A percentile compares a stretch with the other conserved stretches of the same genome.
These are phyloP conservation scores for Tetracladium setigerum DNA, from an alignment of 495 filamentous ascomycete species.

Conservation along the genomic window DNA sequence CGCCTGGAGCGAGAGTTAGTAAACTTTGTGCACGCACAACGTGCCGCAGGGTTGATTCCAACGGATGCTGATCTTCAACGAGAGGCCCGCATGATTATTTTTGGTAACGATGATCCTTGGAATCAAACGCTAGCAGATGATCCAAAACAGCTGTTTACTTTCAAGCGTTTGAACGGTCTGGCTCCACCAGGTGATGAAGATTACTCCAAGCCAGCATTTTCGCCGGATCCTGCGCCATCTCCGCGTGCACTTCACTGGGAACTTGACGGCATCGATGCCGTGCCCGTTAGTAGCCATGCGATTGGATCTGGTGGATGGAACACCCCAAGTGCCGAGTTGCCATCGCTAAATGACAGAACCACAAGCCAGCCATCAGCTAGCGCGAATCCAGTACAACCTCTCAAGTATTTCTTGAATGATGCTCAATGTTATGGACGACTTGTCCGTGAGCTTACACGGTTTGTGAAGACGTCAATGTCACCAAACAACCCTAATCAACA, in stretches of 20 bases:
- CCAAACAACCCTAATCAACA: constrained; percentile 45
- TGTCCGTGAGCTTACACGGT: constrained; percentile 39
- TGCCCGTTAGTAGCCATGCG: too few species aligned
- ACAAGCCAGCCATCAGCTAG: constrained; percentile 14
- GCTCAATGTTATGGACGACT: constrained; percentile 46
- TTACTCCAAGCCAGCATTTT: constrained; percentile 6
- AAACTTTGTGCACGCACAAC: constrained; percentile 43
- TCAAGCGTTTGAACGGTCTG: constrained; percentile 23
- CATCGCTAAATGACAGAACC: too few species aligned
- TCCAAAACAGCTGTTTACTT: constrained; percentile 45
- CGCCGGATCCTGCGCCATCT: not conserved
- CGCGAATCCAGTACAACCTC: constrained; percentile 20
- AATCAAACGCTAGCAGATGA: constrained; percentile 69
- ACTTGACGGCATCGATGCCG: not conserved
- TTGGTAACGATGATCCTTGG: constrained; percentile 59
- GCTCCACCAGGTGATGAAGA: constrained; percentile 12
- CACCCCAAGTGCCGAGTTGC: too few species aligned
- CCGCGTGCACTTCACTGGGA: constrained; percentile 16
- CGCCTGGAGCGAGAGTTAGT: constrained; percentile 54
- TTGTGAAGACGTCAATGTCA: constrained; percentile 37
- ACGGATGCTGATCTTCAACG: constrained; percentile 55
- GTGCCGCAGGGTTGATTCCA: constrained; percentile 42
- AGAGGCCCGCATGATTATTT: constrained; percentile 57
- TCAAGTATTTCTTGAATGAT: constrained; percentile 39
- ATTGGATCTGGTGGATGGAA: too few species aligned